Evolutionary conservation across 2,329 filamentous ascomycete genomes (phyloP).

Genomic region (Aspergillus viridinutans): DNA sequence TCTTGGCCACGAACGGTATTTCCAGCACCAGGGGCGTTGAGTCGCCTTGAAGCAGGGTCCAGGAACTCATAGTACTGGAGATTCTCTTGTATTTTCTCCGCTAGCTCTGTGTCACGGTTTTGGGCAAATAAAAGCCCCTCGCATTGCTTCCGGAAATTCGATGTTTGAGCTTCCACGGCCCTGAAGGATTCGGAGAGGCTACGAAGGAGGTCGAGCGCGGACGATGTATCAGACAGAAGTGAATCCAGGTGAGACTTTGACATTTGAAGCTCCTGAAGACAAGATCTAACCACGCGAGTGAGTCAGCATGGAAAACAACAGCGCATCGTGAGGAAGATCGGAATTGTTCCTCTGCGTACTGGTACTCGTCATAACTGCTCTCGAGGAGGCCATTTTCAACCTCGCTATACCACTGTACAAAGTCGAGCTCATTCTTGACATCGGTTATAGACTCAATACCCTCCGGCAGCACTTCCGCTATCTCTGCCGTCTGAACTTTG

Average conservation of each 20-base stretch:
- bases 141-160: slow-evolving; percentile 88
- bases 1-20: slow-evolving; percentile 78
- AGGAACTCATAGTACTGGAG: slow-evolving; percentile 93
- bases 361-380: slow-evolving; percentile 79
- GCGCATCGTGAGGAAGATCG: background rate
- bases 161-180: slow-evolving; percentile 82
- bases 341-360: slow-evolving; percentile 46
- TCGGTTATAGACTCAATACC: slow-evolving; percentile 26
- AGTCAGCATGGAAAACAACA: slow-evolving; percentile 3
- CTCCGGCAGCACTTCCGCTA: slow-evolving; percentile 11
- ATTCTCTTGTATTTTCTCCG: slow-evolving; percentile 80
- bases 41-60: slow-evolving; percentile 79
- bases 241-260: slow-evolving; percentile 78
- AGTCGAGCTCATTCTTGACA: slow-evolving; percentile 56
- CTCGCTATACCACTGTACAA: slow-evolving; percentile 55
- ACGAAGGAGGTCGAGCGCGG: slow-evolving; percentile 70
- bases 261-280: slow-evolving; percentile 73
- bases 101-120: slow-evolving; percentile 69
- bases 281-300: slow-evolving; percentile 51
- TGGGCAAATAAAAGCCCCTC: slow-evolving; percentile 83
- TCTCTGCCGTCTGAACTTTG: slow-evolving; percentile 18
- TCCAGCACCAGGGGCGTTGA: slow-evolving; percentile 88
- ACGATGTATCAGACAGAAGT: slow-evolving; percentile 71
- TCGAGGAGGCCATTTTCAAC: slow-evolving; percentile 67
- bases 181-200: slow-evolving; percentile 81